These are phyloP conservation scores for Cicer chorassanicum DNA, from an alignment of 306 rosid species.

Conservation along the genomic window DNA sequence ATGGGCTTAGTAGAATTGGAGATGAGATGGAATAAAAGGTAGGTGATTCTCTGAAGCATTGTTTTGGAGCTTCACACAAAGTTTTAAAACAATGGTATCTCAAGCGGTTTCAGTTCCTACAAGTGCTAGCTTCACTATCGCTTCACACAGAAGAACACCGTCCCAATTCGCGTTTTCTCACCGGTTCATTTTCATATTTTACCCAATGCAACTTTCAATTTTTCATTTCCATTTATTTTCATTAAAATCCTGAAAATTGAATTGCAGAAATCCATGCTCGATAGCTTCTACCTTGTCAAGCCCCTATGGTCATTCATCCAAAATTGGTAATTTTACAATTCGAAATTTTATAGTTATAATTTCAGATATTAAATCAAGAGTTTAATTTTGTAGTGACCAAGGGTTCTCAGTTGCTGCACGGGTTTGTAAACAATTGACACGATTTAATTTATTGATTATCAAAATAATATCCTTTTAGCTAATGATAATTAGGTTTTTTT, in stretches of 20 bases:
- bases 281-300: constrained; percentile 58
- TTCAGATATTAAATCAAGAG: constrained; percentile 7
- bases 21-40: not conserved
- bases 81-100: constrained; percentile 61
- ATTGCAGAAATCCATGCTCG: constrained; percentile 58
- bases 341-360: constrained; percentile 6
- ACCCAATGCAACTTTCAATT: not conserved
- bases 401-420: constrained; percentile 3
- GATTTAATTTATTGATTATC: not conserved
- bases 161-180: constrained; percentile 46
- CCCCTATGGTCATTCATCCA: constrained; percentile 56
- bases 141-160: constrained; percentile 55
- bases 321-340: constrained; percentile 54
- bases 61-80: constrained; percentile 10
- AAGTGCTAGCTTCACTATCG: constrained; percentile 61
- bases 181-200: constrained; percentile 50
- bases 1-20: constrained; percentile 4
- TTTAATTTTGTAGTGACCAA: constrained; percentile 2
- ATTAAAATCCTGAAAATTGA: constrained; percentile 15
- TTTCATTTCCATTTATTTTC: not conserved
- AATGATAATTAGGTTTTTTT: not conserved
- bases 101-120: constrained; percentile 61
- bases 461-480: not conserved
- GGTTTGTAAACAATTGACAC: not conserved
- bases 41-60: not conserved